Conservation (phyloP, 148 eudicot genomes). For the Vaccinium macrocarpon region DNA sequence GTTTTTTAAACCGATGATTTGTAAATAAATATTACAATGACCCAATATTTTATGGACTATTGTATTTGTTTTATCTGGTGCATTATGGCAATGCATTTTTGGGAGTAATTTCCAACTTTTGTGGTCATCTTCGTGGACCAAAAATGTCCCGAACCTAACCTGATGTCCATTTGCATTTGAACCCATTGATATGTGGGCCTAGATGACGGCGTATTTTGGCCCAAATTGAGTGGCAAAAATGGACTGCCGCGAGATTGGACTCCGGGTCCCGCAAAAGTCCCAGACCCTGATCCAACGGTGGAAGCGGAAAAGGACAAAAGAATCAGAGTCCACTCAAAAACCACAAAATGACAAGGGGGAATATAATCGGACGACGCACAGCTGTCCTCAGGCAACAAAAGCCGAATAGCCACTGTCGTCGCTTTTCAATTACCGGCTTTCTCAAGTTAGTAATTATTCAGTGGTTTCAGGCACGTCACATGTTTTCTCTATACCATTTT, state of each 20-base stretch:
- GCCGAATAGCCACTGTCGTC: too few relatives aligned
- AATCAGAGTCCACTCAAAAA: too few relatives aligned
- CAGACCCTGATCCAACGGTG: background rate
- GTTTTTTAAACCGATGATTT: too few relatives aligned
- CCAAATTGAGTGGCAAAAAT: background rate
- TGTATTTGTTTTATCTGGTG: background rate
- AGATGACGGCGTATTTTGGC: background rate
- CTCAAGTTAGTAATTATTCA: too few relatives aligned
- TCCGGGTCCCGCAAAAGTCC: background rate
- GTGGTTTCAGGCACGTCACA: too few relatives aligned
- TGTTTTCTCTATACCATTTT: too few relatives aligned
- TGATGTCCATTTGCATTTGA: background rate
- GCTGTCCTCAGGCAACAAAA: too few relatives aligned
- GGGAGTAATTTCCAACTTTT: background rate
- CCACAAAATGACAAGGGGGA: too few relatives aligned
- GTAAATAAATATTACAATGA: background rate
- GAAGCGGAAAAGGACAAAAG: too few relatives aligned
- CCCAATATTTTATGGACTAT: background rate
- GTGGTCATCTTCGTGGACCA: background rate
- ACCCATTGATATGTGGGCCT: slow-evolving; percentile 8
- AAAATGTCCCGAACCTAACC: slow-evolving; percentile 2
- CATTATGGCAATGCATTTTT: background rate
- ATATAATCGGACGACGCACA: too few relatives aligned
- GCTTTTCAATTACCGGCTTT: too few relatives aligned
- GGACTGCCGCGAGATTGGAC: background rate